phyloP scores from a whole-genome alignment of 2,329 filamentous ascomycete species.

The Sporothrix pseudoabietina region DNA sequence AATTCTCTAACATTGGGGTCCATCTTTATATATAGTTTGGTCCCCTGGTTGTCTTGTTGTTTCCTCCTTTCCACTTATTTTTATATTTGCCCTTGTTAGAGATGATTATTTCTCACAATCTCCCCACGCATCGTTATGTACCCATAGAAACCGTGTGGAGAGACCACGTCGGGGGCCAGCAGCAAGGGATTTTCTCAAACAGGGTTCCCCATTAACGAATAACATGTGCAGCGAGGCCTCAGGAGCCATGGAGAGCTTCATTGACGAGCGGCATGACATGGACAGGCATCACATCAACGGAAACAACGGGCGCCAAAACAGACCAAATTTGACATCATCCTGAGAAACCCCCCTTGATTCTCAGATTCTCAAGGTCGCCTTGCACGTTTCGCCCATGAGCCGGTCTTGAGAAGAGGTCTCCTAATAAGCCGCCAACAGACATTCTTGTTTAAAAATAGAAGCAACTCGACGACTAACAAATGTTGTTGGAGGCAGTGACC shows the following conservation, averaged over 20 bases:
- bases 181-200: neutral
- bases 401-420: neutral
- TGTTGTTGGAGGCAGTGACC: neutral
- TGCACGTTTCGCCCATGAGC: slow-evolving; percentile 1
- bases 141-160: neutral
- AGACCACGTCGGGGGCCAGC: neutral
- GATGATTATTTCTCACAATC: neutral
- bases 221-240: neutral
- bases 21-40: neutral
- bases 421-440: neutral
- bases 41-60: neutral
- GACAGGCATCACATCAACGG: neutral
- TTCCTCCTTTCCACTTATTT: neutral
- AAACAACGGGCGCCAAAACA: neutral
- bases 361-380: neutral
- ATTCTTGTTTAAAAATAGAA: slow-evolving; percentile 11
- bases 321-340: neutral
- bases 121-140: neutral
- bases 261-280: neutral
- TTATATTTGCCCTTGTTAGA: neutral
- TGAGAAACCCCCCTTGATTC: neutral
- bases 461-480: neutral
- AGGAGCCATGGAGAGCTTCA: neutral
- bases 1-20: neutral
- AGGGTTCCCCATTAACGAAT: neutral